Evolutionary conservation across 257 asterid species (phyloP), one percentile per base, ranked within the genome.

Genomic region (Solanum ossicruentum): DNA sequence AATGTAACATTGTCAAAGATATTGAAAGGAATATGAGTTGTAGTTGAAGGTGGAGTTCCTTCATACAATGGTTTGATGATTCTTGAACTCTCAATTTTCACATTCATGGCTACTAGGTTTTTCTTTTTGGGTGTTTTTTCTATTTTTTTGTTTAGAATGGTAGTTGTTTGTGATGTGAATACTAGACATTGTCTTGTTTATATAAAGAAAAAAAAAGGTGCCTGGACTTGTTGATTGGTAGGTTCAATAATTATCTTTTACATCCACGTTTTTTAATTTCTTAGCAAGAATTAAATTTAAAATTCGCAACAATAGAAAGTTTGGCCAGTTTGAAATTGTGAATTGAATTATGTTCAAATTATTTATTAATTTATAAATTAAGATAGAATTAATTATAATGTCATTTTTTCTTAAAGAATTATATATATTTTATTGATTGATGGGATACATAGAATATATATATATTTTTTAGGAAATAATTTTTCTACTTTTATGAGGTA

Each of bases 1-100:
- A 81, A 92, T 5, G 95, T 93, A 51, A 90, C 90, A 84, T 91
- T 92, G 71, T 95, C 98, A 61, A 95, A 95, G n/a, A 93, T 89
- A 3, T 93, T 91, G n/a, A 95, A 81, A 54, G 97, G 92, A 47
- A 90, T 85, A 82, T 43, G 67, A 17, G 51, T 36, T 13, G 83
- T 79, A 18, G 83, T 84, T 5, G 89, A 16, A 55, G 95, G 92
- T 65, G 94, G 89, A 15, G 65, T 87, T 69, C 89, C 93, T 86
- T 88, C 91, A 55, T 95, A 88, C 45, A 85, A 87, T 58, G 98
- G 97, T 90, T 90, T 92, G 51, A 93, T 87, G 86, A 93, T 86
- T 90, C 86, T 93, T 72, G 98, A 92, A 84, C 90, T 91, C 61
- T 78, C 91, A 85, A 86, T 85, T 86, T 86, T 93, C 82, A 93